Evolutionary conservation across 108 stramenopile genomes (phyloP), one percentile per base, ranked within the genome.

Genomic region (Pelagomonas calceolata): DNA sequence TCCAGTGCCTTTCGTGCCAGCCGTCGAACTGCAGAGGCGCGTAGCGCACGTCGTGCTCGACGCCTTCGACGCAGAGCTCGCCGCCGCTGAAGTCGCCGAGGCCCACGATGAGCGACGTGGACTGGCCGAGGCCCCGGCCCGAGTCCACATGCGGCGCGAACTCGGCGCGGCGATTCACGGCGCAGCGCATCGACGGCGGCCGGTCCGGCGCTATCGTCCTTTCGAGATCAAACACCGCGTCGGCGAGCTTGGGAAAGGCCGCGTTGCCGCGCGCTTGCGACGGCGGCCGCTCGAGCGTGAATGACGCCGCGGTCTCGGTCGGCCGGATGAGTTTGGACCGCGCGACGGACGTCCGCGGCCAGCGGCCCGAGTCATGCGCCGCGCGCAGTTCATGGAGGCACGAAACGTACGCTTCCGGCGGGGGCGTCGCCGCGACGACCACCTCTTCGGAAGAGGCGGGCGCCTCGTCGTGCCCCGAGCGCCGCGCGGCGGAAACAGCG

Each of bases 121-220:
- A 89, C 78, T 95, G 90, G 30, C 91, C 92, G 46, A 74, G 75
- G 4, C 94, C 94, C 35, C 83, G 68, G 4, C 95, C 95, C 65
- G 86, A 91, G 69, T 93, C 93, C 30, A 91, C 89, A 77, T 96
- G 95, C 30, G 95, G 95, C 32, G 79, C 85, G 67, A 96, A 96
- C 84, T 86, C 85, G 33, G 93, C 92, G 73, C 92, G 88, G 63
- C 93, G 72, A 74, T 94, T 96, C 34, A 96, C 80, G 26, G 93
- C 93, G 70, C 91, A 91, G 43, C 92, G 92, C 14, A 89, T 83
- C 9, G 91, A 92, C 68, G 85, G 79, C 30, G 66, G 73, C 17
- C 92, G 78, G 64, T 91, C 75, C 14, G 94, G 93, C 63, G 74
- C 77, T 15, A 97, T 63, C 0, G 29, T 46, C 18, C 73, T 63